These are phyloP conservation scores for Spathaspora sp. DNA, from an alignment of 1,139 yeast species.

Conservation along the genomic window DNA sequence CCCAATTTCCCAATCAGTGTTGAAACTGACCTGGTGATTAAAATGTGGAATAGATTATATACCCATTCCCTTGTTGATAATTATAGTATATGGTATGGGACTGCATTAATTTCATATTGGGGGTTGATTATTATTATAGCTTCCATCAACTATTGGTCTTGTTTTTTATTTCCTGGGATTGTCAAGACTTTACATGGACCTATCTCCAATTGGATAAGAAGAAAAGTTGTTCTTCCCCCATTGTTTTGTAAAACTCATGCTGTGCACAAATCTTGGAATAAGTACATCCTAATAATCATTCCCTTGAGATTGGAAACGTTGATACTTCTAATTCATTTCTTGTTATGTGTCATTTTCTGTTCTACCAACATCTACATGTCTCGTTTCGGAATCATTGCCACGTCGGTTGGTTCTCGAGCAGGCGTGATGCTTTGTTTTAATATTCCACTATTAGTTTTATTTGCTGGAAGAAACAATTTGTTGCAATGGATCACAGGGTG, in stretches of 20 bases:
- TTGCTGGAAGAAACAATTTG: conserved; percentile 26
- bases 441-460: conserved; percentile 23
- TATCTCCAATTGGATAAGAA: conserved; percentile 12
- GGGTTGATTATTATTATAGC: conserved; percentile 19
- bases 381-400: conserved; percentile 12
- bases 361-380: conserved; percentile 15
- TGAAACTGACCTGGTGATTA: background rate
- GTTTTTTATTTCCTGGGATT: conserved; percentile 16
- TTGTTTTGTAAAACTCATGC: conserved; percentile 11
- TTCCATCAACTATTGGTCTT: conserved; percentile 20
- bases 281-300: conserved; percentile 8
- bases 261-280: background rate
- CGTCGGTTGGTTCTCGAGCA: conserved; percentile 24
- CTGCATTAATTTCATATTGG: conserved; percentile 22
- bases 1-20: background rate
- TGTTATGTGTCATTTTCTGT: conserved; percentile 14
- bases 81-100: conserved; percentile 14
- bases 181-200: conserved; percentile 10
- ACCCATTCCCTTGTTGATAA: conserved; percentile 7
- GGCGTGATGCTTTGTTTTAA: conserved; percentile 21
- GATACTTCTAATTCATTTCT: conserved; percentile 11
- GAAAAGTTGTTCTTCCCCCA: conserved; percentile 13
- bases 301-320: conserved; percentile 26
- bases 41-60: conserved; percentile 1
- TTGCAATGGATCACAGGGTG: conserved; percentile 28